phyloP scores from a whole-genome alignment of 371 early-diverging fungal species.

The Funneliformis caledonium region DNA sequence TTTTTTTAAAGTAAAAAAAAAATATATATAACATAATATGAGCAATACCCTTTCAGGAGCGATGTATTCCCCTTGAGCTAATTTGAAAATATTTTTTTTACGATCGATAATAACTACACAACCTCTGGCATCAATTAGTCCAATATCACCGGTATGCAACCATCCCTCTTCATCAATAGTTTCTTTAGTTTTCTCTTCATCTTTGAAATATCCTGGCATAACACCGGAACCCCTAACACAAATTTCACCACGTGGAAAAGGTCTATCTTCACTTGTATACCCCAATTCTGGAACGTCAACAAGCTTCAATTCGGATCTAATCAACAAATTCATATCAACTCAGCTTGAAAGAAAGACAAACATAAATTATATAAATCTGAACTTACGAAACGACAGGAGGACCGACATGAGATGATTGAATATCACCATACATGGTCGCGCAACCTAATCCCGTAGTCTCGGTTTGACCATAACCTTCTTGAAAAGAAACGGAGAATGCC shows the following conservation, averaged over 20 bases:
- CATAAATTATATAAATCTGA: background rate
- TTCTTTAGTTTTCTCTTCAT: slow-evolving; percentile 83
- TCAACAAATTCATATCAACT: background rate
- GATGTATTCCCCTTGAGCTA: slow-evolving; percentile 93
- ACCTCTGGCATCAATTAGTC: slow-evolving; percentile 72
- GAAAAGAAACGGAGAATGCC: slow-evolving; percentile 65
- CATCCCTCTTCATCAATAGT: slow-evolving; percentile 87
- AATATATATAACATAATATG: background rate
- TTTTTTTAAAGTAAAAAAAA: background rate
- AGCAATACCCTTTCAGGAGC: slow-evolving; percentile 90
- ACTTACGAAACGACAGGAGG: slow-evolving; percentile 55
- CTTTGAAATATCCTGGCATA: slow-evolving; percentile 85
- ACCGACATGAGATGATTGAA: slow-evolving; percentile 75
- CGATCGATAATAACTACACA: slow-evolving; percentile 91
- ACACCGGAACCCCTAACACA: slow-evolving; percentile 83
- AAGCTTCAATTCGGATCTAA: slow-evolving; percentile 77
- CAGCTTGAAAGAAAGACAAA: background rate
- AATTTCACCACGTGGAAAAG: slow-evolving; percentile 89
- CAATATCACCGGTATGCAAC: slow-evolving; percentile 93
- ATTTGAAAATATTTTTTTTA: slow-evolving; percentile 97
- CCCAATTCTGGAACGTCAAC: slow-evolving; percentile 89
- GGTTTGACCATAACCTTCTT: slow-evolving; percentile 88
- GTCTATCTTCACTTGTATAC: slow-evolving; percentile 76
- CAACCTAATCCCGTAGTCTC: slow-evolving; percentile 74
- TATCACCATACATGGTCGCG: slow-evolving; percentile 54